Evolutionary conservation across 2,329 filamentous ascomycete species (phyloP), one percentile per base, ranked within the genome.

Genomic region (Elsinoe necatrix): DNA sequence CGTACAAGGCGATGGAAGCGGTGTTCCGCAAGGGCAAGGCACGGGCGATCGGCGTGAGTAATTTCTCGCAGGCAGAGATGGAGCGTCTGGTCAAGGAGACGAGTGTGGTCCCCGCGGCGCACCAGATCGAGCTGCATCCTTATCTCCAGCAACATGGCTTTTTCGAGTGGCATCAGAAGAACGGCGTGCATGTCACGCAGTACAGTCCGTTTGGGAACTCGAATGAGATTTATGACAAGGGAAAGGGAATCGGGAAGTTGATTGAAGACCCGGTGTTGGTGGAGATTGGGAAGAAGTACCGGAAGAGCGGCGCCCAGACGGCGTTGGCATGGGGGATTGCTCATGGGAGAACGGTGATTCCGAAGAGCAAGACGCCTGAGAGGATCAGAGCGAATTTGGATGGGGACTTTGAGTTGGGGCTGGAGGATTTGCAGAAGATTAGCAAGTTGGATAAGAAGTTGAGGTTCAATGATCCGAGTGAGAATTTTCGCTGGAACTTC

Each of bases 401-500:
- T 55, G 69, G 66, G 8, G 80, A 82, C 64, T 86, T 87, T 67
- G 77, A 79, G 64, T 72, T 87, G 23, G 74, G 75, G 1, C 62
- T 66, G 0, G 78, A 78, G 52, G 83, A 87, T 63, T 68, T 85
- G 63, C 68, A 77, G 64, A 79, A 76, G 69, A 78, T 83, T 54
- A 70, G 74, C 37, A 63, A 60, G 0, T 71, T 84, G 18, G 80
- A 85, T 64, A 81, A 78, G 70, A 83, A 83, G 68, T 45, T 82
- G 61, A 71, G 82, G 41, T 84, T 85, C 64, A 85, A 84, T 57
- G 81, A 85, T 65, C 75, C 80, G 3, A 78, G 74, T 42, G 69
- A 64, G 5, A 71, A 69, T 20, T 85, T 84, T 69, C 76, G 79
- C 2, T 80, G 77, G 67, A 70, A 80, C 6, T 82, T 83, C 61